Evolutionary conservation across 345 rosid genomes (phyloP), one percentile per base, ranked within the genome.

Genomic region (Euphorbia tirucalli): DNA sequence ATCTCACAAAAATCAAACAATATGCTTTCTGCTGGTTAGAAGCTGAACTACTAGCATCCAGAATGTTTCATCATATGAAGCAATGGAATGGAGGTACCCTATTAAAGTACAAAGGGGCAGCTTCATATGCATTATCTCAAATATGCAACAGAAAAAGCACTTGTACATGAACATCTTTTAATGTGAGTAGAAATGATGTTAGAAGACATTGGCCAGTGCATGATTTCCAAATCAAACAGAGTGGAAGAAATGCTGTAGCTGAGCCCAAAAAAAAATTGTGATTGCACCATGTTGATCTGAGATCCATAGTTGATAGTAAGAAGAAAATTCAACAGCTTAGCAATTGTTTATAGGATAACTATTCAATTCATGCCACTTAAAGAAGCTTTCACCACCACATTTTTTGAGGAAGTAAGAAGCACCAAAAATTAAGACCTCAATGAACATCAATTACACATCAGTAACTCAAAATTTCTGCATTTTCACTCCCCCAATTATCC

Each of bases 141-240:
- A 37, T 19, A 11, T 24, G 48, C n/a, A 24, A 11, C 2, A 37
- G 9, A 16, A 37, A 56, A 55, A 31, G 57, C 11, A 25, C 14
- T 56, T 52, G 18, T n/a, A 68, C 37, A 30, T 39, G 56, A 70
- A 58, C 32, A 58, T 70, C 73, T 25, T 2, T 69, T 2, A 35
- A 25, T 19, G 25, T 8, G 57, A 41, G 46, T 56, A 52, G 16
- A 56, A 68, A 6, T 44, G 31, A 11, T 5, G 7, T 10, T 54
- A 21, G 8, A 49, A 46, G 30, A 16, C 41, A 30, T 28, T 14
- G 27, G 27, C n/a, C 43, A 30, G 59, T 18, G 24, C 7, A 18
- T 15, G 54, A 2, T n/a, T 41, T 35, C 25, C 3, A 37, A 62
- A n/a, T 11, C 9, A 16, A 18, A 3, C 21, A n/a, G 11, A 62